Evolutionary conservation across 306 rosid genomes (phyloP), one percentile per base, ranked within the genome.

Genomic region (Glycyrrhiza uralensis): DNA sequence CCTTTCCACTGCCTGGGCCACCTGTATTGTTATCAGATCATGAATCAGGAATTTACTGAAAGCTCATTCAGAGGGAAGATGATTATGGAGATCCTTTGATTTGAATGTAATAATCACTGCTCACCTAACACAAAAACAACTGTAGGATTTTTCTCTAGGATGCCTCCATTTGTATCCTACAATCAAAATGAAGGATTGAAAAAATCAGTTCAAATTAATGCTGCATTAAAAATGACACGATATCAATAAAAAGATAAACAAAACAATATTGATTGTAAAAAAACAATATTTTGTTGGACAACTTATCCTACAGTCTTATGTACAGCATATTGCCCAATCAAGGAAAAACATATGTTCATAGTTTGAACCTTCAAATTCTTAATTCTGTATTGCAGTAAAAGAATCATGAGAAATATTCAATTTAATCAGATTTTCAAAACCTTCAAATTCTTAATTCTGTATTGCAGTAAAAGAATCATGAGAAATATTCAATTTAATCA

Each of bases 1-100:
- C 99, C 86, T 95, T 95, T 77, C 99, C 99, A 35, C 99, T 91
- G 51, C 99, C 99, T 0, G 99, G 99, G 74, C 99, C 99, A 82
- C 99, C 99, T 94, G 84, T 52, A 50, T 36, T 14, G 70, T 79
- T 36, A 66, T 52, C 67, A 64, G 28, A 79, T 14, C 75, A 77
- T 46, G 66, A 22, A 47, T 50, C 45, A 39, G 38, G 47, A 55
- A 44, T 61, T 72, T 20, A 49, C 20, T 23, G 57, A 42, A 41
- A 18, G 11, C 8, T 29, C 19, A 74, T 36, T 41, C 19, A 59
- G 63, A 59, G 39, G 59, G 70, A 36, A 13, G 42, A 56, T 59
- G 39, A 55, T 5, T 6, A 47, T 1, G 65, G 52, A 66, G 54
- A 73, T 46, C 33, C 11, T 24, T 56, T 67, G 42, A 76, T 22